Conservation (phyloP, 441 rosid species). For the Populus hybrid region DNA sequence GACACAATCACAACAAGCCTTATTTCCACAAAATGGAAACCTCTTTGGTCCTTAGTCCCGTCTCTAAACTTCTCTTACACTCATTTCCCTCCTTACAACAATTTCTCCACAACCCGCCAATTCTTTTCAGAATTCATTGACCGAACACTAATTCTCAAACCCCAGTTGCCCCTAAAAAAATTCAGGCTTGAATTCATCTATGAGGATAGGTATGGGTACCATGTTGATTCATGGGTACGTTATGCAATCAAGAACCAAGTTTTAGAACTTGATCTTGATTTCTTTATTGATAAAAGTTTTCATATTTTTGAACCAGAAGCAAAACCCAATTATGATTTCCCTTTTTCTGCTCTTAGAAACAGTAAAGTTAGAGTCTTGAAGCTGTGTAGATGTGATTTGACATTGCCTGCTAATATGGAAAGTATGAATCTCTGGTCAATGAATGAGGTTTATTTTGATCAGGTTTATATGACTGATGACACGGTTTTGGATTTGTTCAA, state of each 20-base stretch:
- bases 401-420: slow-evolving; percentile 8
- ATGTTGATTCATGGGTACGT: not conserved
- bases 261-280: not conserved
- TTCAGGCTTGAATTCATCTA: slow-evolving; percentile 14
- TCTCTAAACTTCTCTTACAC: slow-evolving; percentile 5
- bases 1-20: slow-evolving; percentile 17
- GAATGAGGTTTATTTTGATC: slow-evolving; percentile 8
- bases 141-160: slow-evolving; percentile 1
- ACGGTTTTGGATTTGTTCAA: slow-evolving; percentile 11
- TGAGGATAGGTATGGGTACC: slow-evolving; percentile 5
- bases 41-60: slow-evolving; percentile 7
- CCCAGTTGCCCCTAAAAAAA: slow-evolving; percentile 2
- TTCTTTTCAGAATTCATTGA: slow-evolving; percentile 19
- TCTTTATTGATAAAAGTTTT: not conserved
- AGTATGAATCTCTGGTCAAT: not conserved
- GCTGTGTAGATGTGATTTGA: slow-evolving; percentile 12
- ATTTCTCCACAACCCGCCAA: slow-evolving; percentile 11
- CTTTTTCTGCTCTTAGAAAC: slow-evolving; percentile 4
- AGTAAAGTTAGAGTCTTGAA: slow-evolving; percentile 12
- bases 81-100: slow-evolving; percentile 12
- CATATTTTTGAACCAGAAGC: not conserved
- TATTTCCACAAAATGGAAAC: slow-evolving; percentile 8
- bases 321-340: slow-evolving; percentile 12
- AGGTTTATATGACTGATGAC: slow-evolving; percentile 11
- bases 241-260: not conserved